Base-by-base conservation (phyloP, 441 rosid species). In the Capsella rubella region DNA sequence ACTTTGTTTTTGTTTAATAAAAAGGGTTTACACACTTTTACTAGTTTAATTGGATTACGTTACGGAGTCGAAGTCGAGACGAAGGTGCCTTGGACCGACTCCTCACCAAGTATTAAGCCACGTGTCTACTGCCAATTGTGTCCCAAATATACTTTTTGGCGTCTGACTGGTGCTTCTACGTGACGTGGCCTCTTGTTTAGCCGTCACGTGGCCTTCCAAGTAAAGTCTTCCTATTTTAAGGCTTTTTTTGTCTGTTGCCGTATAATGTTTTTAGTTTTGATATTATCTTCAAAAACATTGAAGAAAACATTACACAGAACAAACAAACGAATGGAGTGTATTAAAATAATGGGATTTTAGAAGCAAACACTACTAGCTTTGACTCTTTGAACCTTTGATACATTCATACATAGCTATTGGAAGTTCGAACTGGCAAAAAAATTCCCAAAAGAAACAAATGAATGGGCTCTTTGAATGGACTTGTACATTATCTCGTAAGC, bases 101-200 rank as follows among this genome's bases (percentile, higher is more conserved):
- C 68, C 45, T 65, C 43, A 43, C 57, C 64, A 10, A 21, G 7
- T 42, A 8, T 5, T 31, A 43, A 8, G 68, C 18, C 76, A 71
- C 76, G 72, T 65, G 80, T 71, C 80, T 40, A 8, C 52, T 77
- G 35, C 72, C 69, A 57, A 71, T 77, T 77, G 73, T 65, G 51
- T 64, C 13, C 18, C 1, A 39, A 8, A 1, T 1, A 28, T 63
- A 76, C 66, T 69, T 63, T 75, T 69, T 40, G 70, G 66, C 66
- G 46, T 61, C 64, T 16, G 42, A 43, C n/a, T 58, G 39, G 56
- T 54, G n/a, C 42, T 12, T 25, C 27, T 43, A 3, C 3, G 49
- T 77, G 76, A 64, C 42, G 67, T 70, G 79, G 67, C 49, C 0
- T 64, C 49, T 47, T 8, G 0, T 7, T 8, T 4, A 42, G 9